phyloP scores from a whole-genome alignment of 208 protist species.

The Leishmania tropica region DNA sequence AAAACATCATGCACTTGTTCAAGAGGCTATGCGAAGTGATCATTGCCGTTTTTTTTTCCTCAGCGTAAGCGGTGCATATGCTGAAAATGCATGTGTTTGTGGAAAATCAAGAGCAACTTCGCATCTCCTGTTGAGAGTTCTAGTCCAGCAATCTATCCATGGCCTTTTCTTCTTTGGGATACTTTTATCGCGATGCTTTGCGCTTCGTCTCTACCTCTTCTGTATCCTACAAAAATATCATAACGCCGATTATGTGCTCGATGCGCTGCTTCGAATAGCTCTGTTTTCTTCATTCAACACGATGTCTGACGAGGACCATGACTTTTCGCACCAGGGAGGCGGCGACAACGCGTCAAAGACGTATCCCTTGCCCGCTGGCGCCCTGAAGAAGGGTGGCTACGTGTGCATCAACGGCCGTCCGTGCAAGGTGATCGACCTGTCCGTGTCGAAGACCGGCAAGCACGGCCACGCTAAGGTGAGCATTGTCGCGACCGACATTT shows the following conservation, averaged over 20 bases:
- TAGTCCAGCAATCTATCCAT: not conserved
- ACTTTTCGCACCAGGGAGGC: conserved; percentile 68
- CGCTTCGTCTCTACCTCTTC: not conserved
- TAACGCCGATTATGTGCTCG: not conserved
- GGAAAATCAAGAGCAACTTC: not conserved
- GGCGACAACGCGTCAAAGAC: conserved; percentile 80
- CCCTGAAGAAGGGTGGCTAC: conserved; percentile 91
- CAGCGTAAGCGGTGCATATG: not conserved
- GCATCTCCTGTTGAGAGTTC: not conserved
- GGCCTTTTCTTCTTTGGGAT: not conserved
- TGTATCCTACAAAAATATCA: not conserved
- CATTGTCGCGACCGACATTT: conserved; percentile 98
- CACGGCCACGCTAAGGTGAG: conserved; percentile 99
- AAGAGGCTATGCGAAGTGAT: not conserved
- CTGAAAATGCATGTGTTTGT: not conserved
- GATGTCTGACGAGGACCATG: conserved; percentile 72
- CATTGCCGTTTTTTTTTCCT: not conserved
- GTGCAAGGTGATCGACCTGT: conserved; percentile 98
- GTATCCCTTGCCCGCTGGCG: conserved; percentile 86
- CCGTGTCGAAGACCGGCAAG: conserved; percentile 99
- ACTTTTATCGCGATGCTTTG: not conserved
- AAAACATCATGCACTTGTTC: not conserved
- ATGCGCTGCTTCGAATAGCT: not conserved
- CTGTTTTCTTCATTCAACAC: not conserved
- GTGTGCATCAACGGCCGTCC: conserved; percentile 91